Evolutionary conservation across 208 protist genomes (phyloP).

Genomic region (Histomonas meleagridis): DNA sequence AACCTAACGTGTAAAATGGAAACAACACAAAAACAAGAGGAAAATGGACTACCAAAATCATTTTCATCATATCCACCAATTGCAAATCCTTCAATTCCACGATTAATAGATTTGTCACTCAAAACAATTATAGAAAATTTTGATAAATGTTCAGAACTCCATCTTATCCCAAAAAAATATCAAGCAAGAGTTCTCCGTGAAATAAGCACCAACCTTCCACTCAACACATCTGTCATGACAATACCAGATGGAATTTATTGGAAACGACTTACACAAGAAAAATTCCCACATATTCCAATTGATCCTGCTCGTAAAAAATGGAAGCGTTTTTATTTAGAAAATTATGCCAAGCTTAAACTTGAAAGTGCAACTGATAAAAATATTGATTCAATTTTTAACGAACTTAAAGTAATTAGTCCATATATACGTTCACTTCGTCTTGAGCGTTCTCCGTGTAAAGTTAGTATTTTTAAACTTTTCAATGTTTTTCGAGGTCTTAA

Average conservation of each 20-base stretch:
- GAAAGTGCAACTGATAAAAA: slow-evolving; percentile 3
- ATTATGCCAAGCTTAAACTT: not conserved
- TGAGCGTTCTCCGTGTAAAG: not conserved
- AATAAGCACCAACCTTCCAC: not conserved
- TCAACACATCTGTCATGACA: not conserved
- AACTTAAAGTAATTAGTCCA: not conserved
- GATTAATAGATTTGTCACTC: slow-evolving; percentile 11
- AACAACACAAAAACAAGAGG: too few relatives aligned
- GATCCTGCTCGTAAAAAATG: not conserved
- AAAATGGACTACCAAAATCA: not conserved
- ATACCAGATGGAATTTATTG: slow-evolving; percentile 34
- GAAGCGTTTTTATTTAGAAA: not conserved
- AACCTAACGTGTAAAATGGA: too few relatives aligned
- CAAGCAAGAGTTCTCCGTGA: not conserved
- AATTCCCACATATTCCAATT: not conserved
- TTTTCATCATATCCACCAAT: not conserved
- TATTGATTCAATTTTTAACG: not conserved
- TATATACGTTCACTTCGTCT: not conserved
- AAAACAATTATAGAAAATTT: slow-evolving; percentile 33
- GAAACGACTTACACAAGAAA: not conserved
- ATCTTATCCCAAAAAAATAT: slow-evolving; percentile 10
- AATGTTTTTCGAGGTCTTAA: not conserved
- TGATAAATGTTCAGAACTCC: not conserved
- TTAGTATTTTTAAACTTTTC: slow-evolving; percentile 18
- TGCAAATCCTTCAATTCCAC: slow-evolving; percentile 24